These are phyloP conservation scores for Xylariaceae sp. DNA, from an alignment of 2,329 filamentous ascomycete species.

Conservation along the genomic window DNA sequence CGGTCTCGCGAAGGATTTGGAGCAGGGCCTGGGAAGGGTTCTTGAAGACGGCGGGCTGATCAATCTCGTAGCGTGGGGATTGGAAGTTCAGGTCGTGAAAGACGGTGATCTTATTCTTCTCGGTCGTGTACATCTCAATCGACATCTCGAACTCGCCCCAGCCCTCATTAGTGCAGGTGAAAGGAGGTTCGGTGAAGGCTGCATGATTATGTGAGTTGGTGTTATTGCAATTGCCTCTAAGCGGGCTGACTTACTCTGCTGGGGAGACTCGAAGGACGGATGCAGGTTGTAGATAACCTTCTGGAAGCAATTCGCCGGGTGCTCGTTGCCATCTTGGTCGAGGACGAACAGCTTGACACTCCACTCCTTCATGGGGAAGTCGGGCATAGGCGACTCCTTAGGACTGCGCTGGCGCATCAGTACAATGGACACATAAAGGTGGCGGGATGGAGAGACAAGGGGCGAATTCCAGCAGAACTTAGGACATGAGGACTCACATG, in stretches of 20 bases:
- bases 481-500: too few relatives aligned
- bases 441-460: slow-evolving; percentile 30
- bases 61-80: slow-evolving; percentile 73
- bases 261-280: slow-evolving; percentile 83
- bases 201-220: too few relatives aligned
- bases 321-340: slow-evolving; percentile 80
- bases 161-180: slow-evolving; percentile 86
- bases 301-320: slow-evolving; percentile 79
- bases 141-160: slow-evolving; percentile 99
- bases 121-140: slow-evolving; percentile 76
- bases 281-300: slow-evolving; percentile 92
- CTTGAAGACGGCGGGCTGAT: slow-evolving; percentile 80
- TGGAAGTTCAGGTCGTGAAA: slow-evolving; percentile 91
- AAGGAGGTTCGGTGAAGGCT: slow-evolving; percentile 81
- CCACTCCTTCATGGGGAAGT: slow-evolving; percentile 92
- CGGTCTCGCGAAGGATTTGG: slow-evolving; percentile 74
- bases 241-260: slow-evolving; percentile 75
- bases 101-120: slow-evolving; percentile 81
- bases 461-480: too few relatives aligned
- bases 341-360: slow-evolving; percentile 80
- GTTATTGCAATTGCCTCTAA: too few relatives aligned
- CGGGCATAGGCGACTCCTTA: slow-evolving; percentile 76
- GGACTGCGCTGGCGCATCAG: slow-evolving; percentile 48
- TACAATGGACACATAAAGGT: not conserved
- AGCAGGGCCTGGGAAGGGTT: slow-evolving; percentile 88